Evolutionary conservation across 768 basidiomycete species (phyloP).

Genomic region (Psilocybe cyanescens): DNA sequence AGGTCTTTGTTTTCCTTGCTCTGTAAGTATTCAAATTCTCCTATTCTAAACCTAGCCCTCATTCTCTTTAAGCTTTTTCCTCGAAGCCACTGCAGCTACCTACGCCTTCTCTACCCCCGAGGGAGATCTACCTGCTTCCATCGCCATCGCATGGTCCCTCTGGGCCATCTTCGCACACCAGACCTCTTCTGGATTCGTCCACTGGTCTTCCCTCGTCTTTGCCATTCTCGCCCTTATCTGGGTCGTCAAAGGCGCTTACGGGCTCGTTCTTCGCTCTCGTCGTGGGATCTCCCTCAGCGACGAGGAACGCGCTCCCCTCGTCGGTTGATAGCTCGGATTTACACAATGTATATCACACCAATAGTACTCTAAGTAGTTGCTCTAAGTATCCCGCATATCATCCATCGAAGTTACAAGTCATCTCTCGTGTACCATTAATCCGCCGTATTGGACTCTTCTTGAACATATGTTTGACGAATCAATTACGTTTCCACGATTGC

Average conservation of each 20-base stretch:
- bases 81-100: slow-evolving; percentile 88
- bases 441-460: not conserved
- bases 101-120: slow-evolving; percentile 92
- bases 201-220: slow-evolving; percentile 88
- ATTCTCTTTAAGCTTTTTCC: slow-evolving; percentile 70
- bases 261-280: slow-evolving; percentile 50
- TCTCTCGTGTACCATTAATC: not conserved
- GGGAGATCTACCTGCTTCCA: slow-evolving; percentile 91
- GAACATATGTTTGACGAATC: not conserved
- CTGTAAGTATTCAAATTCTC: slow-evolving; percentile 52
- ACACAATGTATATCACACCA: not conserved
- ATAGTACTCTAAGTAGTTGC: not conserved
- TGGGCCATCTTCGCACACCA: slow-evolving; percentile 91
- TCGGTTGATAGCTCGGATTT: slow-evolving; percentile 36
- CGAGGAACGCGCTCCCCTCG: slow-evolving; percentile 87
- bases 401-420: not conserved
- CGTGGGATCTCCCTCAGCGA: slow-evolving; percentile 69
- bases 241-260: slow-evolving; percentile 77
- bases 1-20: slow-evolving; percentile 93
- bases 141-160: slow-evolving; percentile 92
- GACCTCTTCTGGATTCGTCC: slow-evolving; percentile 71
- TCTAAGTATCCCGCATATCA: not conserved
- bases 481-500: not conserved
- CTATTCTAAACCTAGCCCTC: slow-evolving; percentile 7
- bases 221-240: slow-evolving; percentile 85